phyloP scores from a whole-genome alignment of 345 rosid species.

The Trapa bicornis region DNA sequence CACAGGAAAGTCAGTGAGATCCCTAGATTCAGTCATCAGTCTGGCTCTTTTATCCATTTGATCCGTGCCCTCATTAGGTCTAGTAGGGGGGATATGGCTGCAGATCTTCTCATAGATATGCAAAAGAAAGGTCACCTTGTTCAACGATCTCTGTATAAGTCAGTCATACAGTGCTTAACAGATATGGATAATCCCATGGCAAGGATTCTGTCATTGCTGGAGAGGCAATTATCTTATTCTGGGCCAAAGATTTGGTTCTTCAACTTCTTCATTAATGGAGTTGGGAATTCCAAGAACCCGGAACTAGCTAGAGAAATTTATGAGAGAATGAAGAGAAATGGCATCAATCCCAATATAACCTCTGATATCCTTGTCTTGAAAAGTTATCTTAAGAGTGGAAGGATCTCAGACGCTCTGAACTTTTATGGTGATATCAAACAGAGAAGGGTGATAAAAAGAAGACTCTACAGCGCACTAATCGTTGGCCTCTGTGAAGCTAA shows the following conservation, averaged over 20 bases:
- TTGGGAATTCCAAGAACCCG: conserved; percentile 53
- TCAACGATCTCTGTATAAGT: conserved; percentile 22
- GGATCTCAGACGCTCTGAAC: conserved; percentile 45
- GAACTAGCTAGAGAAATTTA: conserved; percentile 53
- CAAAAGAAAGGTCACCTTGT: conserved; percentile 52
- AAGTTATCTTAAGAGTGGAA: conserved; percentile 46
- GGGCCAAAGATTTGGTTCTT: conserved; percentile 22
- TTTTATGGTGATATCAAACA: conserved; percentile 31
- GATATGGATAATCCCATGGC: conserved; percentile 30
- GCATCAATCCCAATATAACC: conserved; percentile 25
- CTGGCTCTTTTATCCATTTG: conserved; percentile 26
- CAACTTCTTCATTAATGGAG: conserved; percentile 62
- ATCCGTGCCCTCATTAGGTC: conserved; percentile 37
- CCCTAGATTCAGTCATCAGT: conserved; percentile 14
- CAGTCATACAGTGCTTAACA: conserved; percentile 41
- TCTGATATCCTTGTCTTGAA: conserved; percentile 41
- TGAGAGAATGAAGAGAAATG: conserved; percentile 49
- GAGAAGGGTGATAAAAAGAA: conserved; percentile 20
- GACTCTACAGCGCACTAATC: conserved; percentile 35
- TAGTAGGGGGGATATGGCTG: conserved; percentile 49
- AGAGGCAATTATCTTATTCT: conserved; percentile 37
- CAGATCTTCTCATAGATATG: conserved; percentile 61
- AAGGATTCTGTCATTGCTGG: conserved; percentile 33
- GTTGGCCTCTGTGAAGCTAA: conserved; percentile 45
- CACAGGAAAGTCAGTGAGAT: conserved; percentile 30